Base-by-base conservation (phyloP, 371 early-diverging fungal species). In the Rhizopus stolonifer region DNA sequence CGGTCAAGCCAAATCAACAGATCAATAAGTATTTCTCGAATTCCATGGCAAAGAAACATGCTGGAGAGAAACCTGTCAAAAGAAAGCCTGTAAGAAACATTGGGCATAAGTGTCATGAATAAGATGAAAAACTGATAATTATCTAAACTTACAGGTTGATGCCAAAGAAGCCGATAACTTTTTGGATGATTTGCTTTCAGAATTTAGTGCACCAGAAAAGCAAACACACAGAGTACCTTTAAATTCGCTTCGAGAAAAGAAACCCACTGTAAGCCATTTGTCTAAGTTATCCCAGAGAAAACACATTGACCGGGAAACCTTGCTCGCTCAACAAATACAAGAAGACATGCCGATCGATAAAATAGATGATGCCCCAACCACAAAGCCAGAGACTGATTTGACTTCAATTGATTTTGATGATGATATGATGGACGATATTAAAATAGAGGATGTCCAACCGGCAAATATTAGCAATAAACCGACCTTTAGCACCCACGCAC, bases 21-120 rank as follows among this genome's bases (percentile, higher is more conserved):
- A 58, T 65, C 40, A 65, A 65, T n/a, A 49, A 46, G 4, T 65
- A 65, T 43, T 70, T 70, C 24, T 57, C 63, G 9, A 70, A 60
- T 21, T 56, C 63, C 8, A 29, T 53, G 6, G 34, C 45, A 31
- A 59, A 50, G 21, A 47, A 45, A 4, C 22, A 42, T 38, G 25
- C 52, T 7, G 44, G 39, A 14, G 33, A 46, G 17, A 60, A 60
- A 25, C 60, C 60, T 19, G 60, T 34, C n/a, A 42, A 60, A 11
- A 22, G 46, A 22, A 34, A 25, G 15, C 52, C 52, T 48, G 62
- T 62, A 53, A 49, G 40, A 39, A 24, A 21, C 7, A 25, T 24
- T 13, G 7, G 43, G 10, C 22, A 3, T 1, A n/a, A 34, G 3
- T 21, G 21, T n/a, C n/a, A n/a, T n/a, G n/a, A n/a, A 1, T 17